Conservation (phyloP, 345 rosid genomes). For the Camelina sativa region DNA sequence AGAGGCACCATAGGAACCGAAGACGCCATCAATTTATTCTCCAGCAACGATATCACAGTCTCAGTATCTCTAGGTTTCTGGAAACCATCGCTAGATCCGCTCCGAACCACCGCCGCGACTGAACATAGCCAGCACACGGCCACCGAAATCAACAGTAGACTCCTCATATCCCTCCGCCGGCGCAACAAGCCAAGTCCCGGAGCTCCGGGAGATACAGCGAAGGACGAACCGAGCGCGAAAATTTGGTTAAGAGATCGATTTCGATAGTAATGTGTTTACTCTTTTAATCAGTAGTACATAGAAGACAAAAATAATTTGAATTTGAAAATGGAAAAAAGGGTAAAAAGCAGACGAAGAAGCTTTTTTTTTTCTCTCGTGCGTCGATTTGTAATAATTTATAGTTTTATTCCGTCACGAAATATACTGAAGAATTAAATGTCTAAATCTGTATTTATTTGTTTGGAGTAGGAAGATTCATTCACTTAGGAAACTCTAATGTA, state of each 20-base stretch:
- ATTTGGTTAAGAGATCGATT: conserved; percentile 12
- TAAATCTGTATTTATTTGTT: background rate
- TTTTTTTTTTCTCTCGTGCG: background rate
- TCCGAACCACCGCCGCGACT: conserved; percentile 31
- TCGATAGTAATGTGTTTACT: background rate
- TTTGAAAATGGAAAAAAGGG: background rate
- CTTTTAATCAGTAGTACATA: conserved; percentile 16
- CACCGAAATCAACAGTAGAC: conserved; percentile 1
- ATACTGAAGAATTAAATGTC: background rate
- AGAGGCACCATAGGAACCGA: conserved; percentile 65
- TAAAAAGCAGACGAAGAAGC: background rate
- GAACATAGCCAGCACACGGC: conserved; percentile 27
- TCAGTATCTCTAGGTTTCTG: conserved; percentile 41
- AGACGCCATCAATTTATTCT: conserved; percentile 33
- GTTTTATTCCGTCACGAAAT: background rate
- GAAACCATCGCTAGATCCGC: conserved; percentile 55
- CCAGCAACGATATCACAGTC: conserved; percentile 38
- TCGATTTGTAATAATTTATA: conserved; percentile 25
- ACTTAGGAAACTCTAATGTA: too few species aligned
- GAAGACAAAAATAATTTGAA: background rate
- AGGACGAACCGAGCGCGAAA: conserved; percentile 37
- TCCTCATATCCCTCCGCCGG: conserved; percentile 33
- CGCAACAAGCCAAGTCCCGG: conserved; percentile 10
- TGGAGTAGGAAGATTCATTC: too few species aligned
- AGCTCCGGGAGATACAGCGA: conserved; percentile 23